Evolutionary conservation across 2,329 filamentous ascomycete species (phyloP).

Genomic region (Rhynchosporium secalis): DNA sequence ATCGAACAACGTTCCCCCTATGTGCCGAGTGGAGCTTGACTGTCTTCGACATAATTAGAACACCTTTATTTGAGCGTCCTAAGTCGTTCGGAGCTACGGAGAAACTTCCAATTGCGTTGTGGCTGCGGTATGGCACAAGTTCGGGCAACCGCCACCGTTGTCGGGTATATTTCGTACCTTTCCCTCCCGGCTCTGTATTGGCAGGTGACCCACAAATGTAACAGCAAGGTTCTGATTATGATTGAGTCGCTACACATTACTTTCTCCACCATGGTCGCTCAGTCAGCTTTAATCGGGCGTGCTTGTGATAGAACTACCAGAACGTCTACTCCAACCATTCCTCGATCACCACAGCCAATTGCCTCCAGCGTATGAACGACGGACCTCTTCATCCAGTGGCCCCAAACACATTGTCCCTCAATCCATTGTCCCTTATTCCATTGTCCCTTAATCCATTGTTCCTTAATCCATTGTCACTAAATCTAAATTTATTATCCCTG

Average conservation of each 20-base stretch:
- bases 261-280: neutral
- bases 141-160: neutral
- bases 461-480: neutral
- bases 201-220: neutral
- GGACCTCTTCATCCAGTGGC: neutral
- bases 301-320: neutral
- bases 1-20: neutral
- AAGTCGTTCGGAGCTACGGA: neutral
- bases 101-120: neutral
- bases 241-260: slow-evolving; percentile 1
- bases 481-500: neutral
- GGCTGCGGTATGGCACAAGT: neutral
- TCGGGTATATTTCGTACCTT: neutral
- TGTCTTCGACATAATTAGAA: neutral
- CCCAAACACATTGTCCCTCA: neutral
- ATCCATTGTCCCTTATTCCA: neutral
- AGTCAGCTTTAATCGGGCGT: neutral
- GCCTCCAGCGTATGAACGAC: too few relatives aligned
- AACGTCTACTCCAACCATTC: neutral
- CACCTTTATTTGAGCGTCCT: neutral
- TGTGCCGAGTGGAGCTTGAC: neutral
- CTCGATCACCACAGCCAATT: too few relatives aligned
- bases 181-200: neutral
- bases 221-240: neutral
- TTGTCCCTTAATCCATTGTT: neutral